phyloP scores from a whole-genome alignment of 257 asterid species.

The Solanum corneliomulleri region DNA sequence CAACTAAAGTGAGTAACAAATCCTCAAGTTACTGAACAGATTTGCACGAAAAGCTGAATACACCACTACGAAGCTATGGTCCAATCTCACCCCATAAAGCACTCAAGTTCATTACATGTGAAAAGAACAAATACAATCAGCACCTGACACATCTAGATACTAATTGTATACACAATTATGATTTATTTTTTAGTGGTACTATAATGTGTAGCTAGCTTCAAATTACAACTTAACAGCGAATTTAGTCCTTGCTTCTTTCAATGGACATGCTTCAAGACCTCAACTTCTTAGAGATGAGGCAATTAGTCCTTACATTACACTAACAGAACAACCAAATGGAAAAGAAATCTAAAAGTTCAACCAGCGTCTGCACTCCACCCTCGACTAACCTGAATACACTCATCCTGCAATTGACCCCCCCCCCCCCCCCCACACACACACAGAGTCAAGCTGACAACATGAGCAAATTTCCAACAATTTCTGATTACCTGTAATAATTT shows the following conservation, averaged over 20 bases:
- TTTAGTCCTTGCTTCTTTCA: background rate
- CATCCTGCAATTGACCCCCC: background rate
- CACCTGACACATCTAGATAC: background rate
- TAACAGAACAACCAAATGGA: background rate
- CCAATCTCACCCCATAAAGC: background rate
- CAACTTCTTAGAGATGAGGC: background rate
- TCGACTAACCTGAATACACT: background rate
- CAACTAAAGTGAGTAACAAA: background rate
- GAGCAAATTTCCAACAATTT: background rate
- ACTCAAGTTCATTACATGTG: background rate
- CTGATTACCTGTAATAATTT: slow-evolving; percentile 77
- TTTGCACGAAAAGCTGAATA: background rate
- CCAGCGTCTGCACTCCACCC: background rate
- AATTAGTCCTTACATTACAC: background rate
- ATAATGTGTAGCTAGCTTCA: background rate
- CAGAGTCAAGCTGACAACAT: background rate
- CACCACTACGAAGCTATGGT: background rate
- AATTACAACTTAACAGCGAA: background rate
- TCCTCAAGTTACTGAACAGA: background rate
- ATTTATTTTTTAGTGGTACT: background rate
- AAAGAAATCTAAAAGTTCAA: background rate
- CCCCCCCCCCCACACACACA: too few species aligned
- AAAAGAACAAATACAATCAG: background rate
- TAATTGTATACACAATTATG: background rate
- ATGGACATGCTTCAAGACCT: background rate